Evolutionary conservation across 495 filamentous ascomycete species (phyloP), one percentile per base, ranked within the genome.

Genomic region (Neurospora tetraspora): DNA sequence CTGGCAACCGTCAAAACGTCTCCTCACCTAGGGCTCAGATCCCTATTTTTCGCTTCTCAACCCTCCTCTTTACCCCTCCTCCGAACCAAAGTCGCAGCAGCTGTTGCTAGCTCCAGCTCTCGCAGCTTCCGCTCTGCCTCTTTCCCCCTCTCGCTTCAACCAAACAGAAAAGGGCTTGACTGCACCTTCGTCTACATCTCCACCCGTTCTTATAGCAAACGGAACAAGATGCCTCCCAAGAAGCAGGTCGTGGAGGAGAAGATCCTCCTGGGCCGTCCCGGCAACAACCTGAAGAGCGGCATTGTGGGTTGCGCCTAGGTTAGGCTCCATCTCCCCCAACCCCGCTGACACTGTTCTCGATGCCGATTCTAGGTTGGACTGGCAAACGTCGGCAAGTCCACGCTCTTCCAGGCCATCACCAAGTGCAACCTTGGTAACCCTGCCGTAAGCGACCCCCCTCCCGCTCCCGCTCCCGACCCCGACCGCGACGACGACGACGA

Each of bases 371-470:
- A 97, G 94, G 94, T 99, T 81, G 96, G 96, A 83, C 91, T 99
- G 80, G 96, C 96, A 79, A 99, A 99, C 83, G 96, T 99, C 75
- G 96, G 96, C 80, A 99, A 99, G 85, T 99, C 96, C 72, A 99
- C 96, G 34, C 91, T 99, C 78, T 99, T 99, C 87, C 96, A 99
- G 85, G 94, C 96, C 76, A 97, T 99, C 86, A 99, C 96, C 75
- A 98, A 97, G 87, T 98, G 92, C 83, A 90, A 89, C 74, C 89
- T 99, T 77, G 96, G 96, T 85, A 99, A 99, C 86, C 96, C 96
- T 76, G 96, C 96, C 83, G 91, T 93, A 86, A 78, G 88, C 85
- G 61, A 43, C 71, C 70, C 61, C 53, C 65, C 18, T 45, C 42
- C 42, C 18, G 8, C 42, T 45, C 69, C 73, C 45, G 68, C 71